phyloP scores from a whole-genome alignment of 1,284 basidiomycete species.

The Amylostereum areolatum region DNA sequence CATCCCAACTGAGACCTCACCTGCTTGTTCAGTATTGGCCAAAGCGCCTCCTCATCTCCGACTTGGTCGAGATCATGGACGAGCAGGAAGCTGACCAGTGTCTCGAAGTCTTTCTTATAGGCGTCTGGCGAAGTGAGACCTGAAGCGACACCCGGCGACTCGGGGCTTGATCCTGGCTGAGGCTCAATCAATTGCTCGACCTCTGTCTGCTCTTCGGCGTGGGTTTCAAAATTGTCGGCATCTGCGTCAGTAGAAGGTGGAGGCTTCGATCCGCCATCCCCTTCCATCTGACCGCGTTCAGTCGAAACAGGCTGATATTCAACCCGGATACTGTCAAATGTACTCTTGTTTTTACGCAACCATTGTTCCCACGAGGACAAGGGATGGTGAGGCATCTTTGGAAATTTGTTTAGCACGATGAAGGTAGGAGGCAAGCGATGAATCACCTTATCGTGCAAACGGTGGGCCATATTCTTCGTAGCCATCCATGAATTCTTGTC shows the following conservation, averaged over 20 bases:
- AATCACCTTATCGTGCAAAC: conserved; percentile 35
- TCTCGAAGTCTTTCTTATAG: conserved; percentile 35
- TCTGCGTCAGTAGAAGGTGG: too few relatives aligned
- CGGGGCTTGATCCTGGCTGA: too few relatives aligned
- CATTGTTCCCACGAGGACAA: conserved; percentile 6
- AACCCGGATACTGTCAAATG: conserved; percentile 6
- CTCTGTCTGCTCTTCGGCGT: too few relatives aligned
- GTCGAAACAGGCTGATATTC: not conserved
- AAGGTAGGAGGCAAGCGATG: not conserved
- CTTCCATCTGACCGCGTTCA: not conserved
- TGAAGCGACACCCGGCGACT: too few relatives aligned
- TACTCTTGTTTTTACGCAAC: conserved; percentile 2
- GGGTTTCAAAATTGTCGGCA: too few relatives aligned
- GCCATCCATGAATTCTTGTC: conserved; percentile 32
- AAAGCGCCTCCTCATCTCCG: conserved; percentile 38
- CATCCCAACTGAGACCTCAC: conserved; percentile 11
- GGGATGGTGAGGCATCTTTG: conserved; percentile 11
- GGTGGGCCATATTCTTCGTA: conserved; percentile 22
- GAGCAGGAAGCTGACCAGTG: conserved; percentile 47
- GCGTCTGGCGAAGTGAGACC: not conserved
- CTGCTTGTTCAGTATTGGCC: conserved; percentile 26
- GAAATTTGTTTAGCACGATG: conserved; percentile 2
- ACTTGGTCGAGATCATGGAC: conserved; percentile 38
- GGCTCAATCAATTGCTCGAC: too few relatives aligned
- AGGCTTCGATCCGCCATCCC: too few relatives aligned